Percentiles rank a stretch among this genome's conserved stretches.
Conservation (phyloP, 495 filamentous ascomycete species). For the Hypoxylon lienhwacheense region DNA sequence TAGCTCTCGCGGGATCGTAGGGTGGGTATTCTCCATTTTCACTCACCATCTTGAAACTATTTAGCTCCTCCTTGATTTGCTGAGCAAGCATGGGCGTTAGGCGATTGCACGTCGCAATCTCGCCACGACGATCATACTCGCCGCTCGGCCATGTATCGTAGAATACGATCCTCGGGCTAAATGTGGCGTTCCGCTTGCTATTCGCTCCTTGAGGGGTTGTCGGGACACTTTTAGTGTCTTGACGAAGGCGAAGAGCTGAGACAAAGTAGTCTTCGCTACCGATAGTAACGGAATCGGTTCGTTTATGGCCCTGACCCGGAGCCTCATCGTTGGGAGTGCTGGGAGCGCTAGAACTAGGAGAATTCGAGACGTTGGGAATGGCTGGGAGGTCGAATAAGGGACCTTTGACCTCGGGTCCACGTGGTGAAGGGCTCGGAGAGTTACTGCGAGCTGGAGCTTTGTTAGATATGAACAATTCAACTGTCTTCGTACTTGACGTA, state of each 20-base stretch:
- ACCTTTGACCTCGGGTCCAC: slow-evolving; percentile 55
- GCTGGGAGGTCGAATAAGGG: slow-evolving; percentile 56
- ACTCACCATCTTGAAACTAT: slow-evolving; percentile 98
- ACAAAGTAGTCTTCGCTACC: slow-evolving; percentile 89
- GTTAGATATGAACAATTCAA: slow-evolving; percentile 31
- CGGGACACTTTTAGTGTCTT: slow-evolving; percentile 74
- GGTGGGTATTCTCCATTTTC: too few species aligned
- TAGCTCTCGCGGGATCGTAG: not conserved
- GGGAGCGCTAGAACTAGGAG: slow-evolving; percentile 78
- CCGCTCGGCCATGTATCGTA: slow-evolving; percentile 93
- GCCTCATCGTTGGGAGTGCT: slow-evolving; percentile 83
- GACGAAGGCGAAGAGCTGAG: slow-evolving; percentile 65
- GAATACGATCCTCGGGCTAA: slow-evolving; percentile 91
- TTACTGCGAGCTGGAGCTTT: slow-evolving; percentile 49
- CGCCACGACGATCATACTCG: slow-evolving; percentile 95
- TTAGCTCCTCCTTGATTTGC: slow-evolving; percentile 99
- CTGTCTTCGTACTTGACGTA: slow-evolving; percentile 48
- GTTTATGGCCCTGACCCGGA: slow-evolving; percentile 57
- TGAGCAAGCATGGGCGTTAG: slow-evolving; percentile 96
- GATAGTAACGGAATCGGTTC: slow-evolving; percentile 67
- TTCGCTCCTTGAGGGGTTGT: slow-evolving; percentile 66
- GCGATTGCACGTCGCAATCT: slow-evolving; percentile 97
- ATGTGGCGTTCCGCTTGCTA: slow-evolving; percentile 73
- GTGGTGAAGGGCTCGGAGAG: slow-evolving; percentile 66
- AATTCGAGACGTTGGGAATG: slow-evolving; percentile 67